These are phyloP conservation scores for Diaporthe humulicola DNA, from an alignment of 2,329 filamentous ascomycete genomes.

Conservation along the genomic window DNA sequence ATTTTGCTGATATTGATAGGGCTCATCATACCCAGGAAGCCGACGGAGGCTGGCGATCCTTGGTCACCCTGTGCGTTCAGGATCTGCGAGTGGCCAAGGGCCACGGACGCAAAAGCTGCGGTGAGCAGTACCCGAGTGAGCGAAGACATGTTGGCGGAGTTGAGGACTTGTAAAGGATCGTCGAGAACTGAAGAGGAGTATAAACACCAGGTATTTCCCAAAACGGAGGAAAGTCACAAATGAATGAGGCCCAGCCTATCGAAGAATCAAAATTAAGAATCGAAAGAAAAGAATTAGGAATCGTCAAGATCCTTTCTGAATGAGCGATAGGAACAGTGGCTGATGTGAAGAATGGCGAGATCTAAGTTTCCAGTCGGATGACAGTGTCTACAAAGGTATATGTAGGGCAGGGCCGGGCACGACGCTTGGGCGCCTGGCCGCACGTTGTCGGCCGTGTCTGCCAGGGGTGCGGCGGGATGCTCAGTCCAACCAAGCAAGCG, in stretches of 20 bases:
- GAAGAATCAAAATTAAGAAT: conserved; percentile 37
- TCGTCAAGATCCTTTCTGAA: conserved; percentile 39
- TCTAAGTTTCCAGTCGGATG: conserved; percentile 19
- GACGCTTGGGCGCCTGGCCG: conserved; percentile 15
- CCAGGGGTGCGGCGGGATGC: conserved; percentile 6
- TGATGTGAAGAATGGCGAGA: conserved; percentile 32
- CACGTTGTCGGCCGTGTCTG: neutral
- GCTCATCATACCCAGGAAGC: conserved; percentile 58
- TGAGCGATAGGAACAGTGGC: conserved; percentile 34
- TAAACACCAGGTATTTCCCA: conserved; percentile 38
- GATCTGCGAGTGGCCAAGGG: conserved; percentile 61
- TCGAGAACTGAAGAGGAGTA: conserved; percentile 44
- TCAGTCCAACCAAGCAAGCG: conserved; percentile 28
- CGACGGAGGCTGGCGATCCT: conserved; percentile 61
- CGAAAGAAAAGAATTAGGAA: conserved; percentile 36
- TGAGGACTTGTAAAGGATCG: conserved; percentile 44
- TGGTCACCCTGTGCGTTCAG: conserved; percentile 59
- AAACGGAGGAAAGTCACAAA: conserved; percentile 41
- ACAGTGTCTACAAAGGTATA: conserved; percentile 34
- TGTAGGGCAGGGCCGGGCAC: conserved; percentile 10
- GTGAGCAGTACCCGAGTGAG: conserved; percentile 51
- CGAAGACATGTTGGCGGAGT: conserved; percentile 51
- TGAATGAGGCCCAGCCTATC: conserved; percentile 38
- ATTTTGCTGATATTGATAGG: neutral
- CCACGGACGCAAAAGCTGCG: conserved; percentile 52